Evolutionary conservation across 495 filamentous ascomycete species (phyloP), one percentile per base, ranked within the genome.

Genomic region (Lophiotrema nucula): DNA sequence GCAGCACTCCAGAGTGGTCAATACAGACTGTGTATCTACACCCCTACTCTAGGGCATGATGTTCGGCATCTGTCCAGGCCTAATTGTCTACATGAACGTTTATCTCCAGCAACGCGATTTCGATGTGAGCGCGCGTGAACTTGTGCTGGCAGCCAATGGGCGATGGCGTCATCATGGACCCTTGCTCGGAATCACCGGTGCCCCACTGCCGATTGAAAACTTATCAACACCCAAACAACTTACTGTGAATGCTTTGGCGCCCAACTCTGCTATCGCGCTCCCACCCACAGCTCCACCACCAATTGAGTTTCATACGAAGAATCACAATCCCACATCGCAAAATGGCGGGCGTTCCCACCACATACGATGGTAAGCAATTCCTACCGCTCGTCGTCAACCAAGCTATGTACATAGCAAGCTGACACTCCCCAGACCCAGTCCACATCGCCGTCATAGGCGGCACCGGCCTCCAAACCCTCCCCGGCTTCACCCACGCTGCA

Each of bases 391-490:
- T 27, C 22, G n/a, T 4, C 2, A 21, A 11, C 19, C 37, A 31
- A 5, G 16, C 8, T 35, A 8, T 8, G 31, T 16, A 45, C 50
- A 35, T 26, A 31, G 12, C 35, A n/a, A 39, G 13, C 25, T 15
- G 23, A 47, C 15, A 4, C n/a, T 39, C 22, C 37, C 22, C 57
- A 93, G 90, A 81, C 42, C 81, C 87, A 48, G 84, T 97, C 72
- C 83, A 79, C 65, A 95, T 98, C 71, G 93, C 89, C 73, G 90
- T 98, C 56, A 97, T 98, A 55, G 95, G 93, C 70, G 95, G 93
- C 64, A 98, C 93, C 37, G 93, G 93, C 48, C 85, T 98, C 49
- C 77, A 81, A 64, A 75, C 82, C 63, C 80, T 90, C 58, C 72
- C 83, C 69, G 80, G 79, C 66, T 97, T 93, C 79, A 83, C 79